Percentiles rank a stretch among this genome's conserved stretches.
phyloP scores from a whole-genome alignment of 441 rosid genomes.

The Syzygium syzygioides region DNA sequence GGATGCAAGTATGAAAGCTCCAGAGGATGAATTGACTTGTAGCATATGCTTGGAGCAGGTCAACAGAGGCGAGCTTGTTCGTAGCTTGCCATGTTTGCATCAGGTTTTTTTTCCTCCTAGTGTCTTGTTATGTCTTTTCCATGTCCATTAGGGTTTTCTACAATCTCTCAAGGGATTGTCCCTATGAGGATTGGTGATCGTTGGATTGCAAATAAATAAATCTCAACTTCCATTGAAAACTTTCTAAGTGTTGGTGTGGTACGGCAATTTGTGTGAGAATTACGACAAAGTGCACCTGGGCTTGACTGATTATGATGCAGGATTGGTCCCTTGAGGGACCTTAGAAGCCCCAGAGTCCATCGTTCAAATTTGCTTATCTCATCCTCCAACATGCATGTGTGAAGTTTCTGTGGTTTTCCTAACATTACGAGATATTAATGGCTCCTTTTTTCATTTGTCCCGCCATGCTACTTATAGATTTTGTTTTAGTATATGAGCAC shows the following conservation, averaged over 20 bases:
- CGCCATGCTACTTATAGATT: neutral
- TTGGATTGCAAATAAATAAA: neutral
- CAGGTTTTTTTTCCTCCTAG: slow-evolving; percentile 22
- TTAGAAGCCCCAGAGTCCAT: neutral
- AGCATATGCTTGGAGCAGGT: slow-evolving; percentile 48
- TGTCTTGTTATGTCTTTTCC: neutral
- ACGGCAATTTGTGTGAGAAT: neutral
- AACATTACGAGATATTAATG: neutral
- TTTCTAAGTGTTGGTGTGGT: neutral
- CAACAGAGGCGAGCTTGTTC: slow-evolving; percentile 35
- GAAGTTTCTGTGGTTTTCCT: neutral
- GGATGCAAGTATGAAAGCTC: slow-evolving; percentile 14
- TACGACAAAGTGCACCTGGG: neutral
- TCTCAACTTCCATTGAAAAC: neutral
- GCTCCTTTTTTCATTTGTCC: neutral
- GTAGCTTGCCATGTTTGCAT: slow-evolving; percentile 47
- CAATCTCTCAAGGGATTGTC: neutral
- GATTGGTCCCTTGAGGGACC: neutral
- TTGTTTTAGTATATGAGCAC: neutral
- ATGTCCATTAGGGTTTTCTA: neutral
- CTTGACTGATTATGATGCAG: neutral
- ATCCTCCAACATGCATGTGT: neutral
- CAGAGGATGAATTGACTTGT: slow-evolving; percentile 41
- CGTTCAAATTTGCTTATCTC: neutral
- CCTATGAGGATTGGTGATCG: neutral